A percentile compares a stretch with the other conserved stretches of the same genome.
Conservation (phyloP, 2,329 filamentous ascomycete species). For the Talaromyces funiculosus region DNA sequence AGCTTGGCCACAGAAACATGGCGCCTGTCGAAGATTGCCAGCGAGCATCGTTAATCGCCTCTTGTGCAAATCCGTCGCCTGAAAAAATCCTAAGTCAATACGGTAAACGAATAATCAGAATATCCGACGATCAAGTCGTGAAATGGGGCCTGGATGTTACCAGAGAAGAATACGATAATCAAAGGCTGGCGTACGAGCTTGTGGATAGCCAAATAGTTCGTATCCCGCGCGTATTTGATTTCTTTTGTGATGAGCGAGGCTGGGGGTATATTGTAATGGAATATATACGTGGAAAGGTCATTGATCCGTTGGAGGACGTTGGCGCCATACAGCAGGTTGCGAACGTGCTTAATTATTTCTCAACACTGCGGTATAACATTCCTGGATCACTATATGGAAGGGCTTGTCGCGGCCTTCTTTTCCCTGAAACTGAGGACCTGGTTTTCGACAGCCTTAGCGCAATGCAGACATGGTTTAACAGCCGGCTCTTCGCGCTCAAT, state of each 20-base stretch:
- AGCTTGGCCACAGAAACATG: conserved; percentile 3
- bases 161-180: conserved; percentile 1
- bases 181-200: neutral
- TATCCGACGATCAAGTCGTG: neutral
- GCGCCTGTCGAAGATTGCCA: conserved; percentile 1
- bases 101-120: neutral
- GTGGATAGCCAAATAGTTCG: no score
- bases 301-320: neutral
- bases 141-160: neutral
- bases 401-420: no score
- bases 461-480: no score
- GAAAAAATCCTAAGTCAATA: neutral
- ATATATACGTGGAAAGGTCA: neutral
- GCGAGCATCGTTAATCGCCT: neutral
- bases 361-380: no score
- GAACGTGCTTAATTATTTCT: neutral
- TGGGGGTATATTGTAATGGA: conserved; percentile 1
- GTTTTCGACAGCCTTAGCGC: no score
- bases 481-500: no score
- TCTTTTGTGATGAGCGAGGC: neutral
- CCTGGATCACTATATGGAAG: no score
- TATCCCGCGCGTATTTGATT: neutral
- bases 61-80: neutral
- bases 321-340: neutral
- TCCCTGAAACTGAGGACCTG: no score